Conservation (phyloP, 2,329 filamentous ascomycete species). For the Fusarium longipes region DNA sequence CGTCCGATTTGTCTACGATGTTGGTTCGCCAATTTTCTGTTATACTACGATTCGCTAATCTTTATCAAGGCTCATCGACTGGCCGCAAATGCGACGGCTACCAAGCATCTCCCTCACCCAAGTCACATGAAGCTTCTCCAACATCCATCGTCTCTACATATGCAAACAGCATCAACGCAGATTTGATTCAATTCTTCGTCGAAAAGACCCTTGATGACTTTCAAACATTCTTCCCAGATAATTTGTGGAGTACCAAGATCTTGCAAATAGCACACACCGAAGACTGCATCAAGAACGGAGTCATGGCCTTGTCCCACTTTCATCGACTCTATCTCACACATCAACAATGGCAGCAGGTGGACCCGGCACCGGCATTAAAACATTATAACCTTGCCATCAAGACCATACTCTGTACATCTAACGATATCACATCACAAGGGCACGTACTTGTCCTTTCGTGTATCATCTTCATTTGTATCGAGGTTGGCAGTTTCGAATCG, state of each 20-base stretch:
- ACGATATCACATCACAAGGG: background rate
- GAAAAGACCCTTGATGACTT: conserved; percentile 28
- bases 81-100: conserved; percentile 31
- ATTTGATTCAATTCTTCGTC: conserved; percentile 23
- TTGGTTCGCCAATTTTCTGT: background rate
- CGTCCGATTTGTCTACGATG: conserved; percentile 20
- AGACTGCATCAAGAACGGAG: conserved; percentile 9
- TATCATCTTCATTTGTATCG: conserved; percentile 33
- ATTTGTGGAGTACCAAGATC: conserved; percentile 19
- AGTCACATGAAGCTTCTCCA: background rate
- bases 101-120: rapidly evolving
- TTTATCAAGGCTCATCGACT: conserved; percentile 10
- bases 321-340: conserved; percentile 16
- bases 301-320: conserved; percentile 17
- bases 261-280: conserved; percentile 17
- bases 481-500: background rate
- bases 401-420: background rate
- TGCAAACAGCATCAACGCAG: background rate
- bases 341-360: background rate
- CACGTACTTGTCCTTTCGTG: conserved; percentile 26
- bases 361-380: conserved; percentile 2
- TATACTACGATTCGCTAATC: background rate
- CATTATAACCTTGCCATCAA: conserved; percentile 32
- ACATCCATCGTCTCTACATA: background rate
- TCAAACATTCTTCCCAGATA: conserved; percentile 27